phyloP scores from a whole-genome alignment of 306 rosid species.

The Hylodesmum podocarpum region DNA sequence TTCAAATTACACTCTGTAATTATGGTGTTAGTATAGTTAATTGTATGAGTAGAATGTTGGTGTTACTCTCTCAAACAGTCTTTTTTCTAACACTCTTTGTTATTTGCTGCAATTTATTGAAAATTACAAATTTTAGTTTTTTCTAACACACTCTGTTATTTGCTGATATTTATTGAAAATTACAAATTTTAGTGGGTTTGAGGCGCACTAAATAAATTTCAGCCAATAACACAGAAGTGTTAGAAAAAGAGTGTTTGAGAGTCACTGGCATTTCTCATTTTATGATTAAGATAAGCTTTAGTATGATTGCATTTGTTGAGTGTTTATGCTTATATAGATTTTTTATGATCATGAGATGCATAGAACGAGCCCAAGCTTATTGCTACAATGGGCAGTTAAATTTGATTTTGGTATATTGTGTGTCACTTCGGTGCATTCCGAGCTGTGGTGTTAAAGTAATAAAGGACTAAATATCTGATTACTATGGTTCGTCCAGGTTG shows the following conservation, averaged over 20 bases:
- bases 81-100: no score
- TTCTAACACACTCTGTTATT: no score
- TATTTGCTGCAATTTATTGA: no score
- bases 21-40: neutral
- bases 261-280: no score
- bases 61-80: no score
- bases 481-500: conserved; percentile 52
- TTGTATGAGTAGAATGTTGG: no score
- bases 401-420: neutral
- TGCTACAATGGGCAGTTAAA: neutral
- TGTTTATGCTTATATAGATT: neutral
- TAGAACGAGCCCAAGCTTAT: neutral
- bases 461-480: conserved; percentile 2
- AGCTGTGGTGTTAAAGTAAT: neutral
- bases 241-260: no score
- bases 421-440: neutral
- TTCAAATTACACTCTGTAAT: neutral
- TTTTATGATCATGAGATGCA: neutral
- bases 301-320: neutral
- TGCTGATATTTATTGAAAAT: no score
- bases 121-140: no score
- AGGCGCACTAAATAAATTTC: no score
- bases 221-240: no score
- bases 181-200: no score
- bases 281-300: neutral